Evolutionary conservation across 208 protist genomes (phyloP), one percentile per base, ranked within the genome.

Genomic region (Leishmania amazonensis): DNA sequence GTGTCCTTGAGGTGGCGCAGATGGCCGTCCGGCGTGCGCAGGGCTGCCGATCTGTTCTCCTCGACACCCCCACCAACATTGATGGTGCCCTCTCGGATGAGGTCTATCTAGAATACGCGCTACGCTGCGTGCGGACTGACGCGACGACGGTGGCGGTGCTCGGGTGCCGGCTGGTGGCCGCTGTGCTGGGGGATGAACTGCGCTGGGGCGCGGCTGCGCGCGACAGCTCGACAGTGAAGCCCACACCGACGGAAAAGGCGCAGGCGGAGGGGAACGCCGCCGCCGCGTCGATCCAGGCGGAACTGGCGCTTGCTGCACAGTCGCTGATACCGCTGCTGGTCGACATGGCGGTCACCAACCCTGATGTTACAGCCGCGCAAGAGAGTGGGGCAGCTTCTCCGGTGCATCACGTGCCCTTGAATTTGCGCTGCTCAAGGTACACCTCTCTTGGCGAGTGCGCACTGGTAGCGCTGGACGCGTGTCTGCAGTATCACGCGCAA

Each of bases 401-500:
- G 42, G 77, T 96, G 45, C 87, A 96, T 78, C 76, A 93, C 83
- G 81, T 85, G 47, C 89, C 91, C 0, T 75, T 60, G 19, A 89
- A 88, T 80, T 80, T 87, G 38, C 89, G 88, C 65, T 81, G 88
- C 58, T 85, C 88, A 35, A 91, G 94, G 65, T 93, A 92, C 84
- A 96, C 90, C 2, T 90, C 89, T 1, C 80, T 97, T n/a, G 94
- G 94, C 45, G 94, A 97, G 83, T 89, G 87, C 71, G 84, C 91
- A 28, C 60, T 95, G 28, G 83, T 90, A 5, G 89, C 92, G 21
- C 77, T 96, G 67, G 94, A 97, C 79, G 85, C 87, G 6, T 93
- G 88, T 75, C 83, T 95, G 78, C 71, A 82, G 70, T 83, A 78
- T 51, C 80, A 84, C 77, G 83, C 83, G 13, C 77, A 81, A 58